A percentile compares a stretch with the other conserved stretches of the same genome.
phyloP scores from a whole-genome alignment of 129 eudicot genomes.

The Artemisia argyi region DNA sequence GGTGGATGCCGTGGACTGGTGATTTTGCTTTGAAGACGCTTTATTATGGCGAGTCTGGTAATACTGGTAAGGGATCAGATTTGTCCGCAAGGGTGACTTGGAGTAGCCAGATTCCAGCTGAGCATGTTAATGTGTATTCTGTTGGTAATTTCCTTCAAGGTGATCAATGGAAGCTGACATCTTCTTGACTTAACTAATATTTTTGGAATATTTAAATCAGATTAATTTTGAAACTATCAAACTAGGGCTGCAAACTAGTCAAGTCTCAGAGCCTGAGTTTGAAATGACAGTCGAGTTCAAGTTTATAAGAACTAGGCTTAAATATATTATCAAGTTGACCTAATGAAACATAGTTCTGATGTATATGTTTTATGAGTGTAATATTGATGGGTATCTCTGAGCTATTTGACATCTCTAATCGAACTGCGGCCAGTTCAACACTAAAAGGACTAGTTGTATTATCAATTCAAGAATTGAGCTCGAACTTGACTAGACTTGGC shows the following conservation, averaged over 20 bases:
- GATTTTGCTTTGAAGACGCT: conserved; percentile 61
- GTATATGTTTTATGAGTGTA: background rate
- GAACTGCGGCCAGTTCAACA: no score
- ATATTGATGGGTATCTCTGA: background rate
- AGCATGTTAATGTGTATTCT: conserved; percentile 44
- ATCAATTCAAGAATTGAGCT: no score
- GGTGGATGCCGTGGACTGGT: conserved; percentile 82
- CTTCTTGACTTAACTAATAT: conserved; percentile 12
- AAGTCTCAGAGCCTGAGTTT: background rate
- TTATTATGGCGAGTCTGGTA: conserved; percentile 63
- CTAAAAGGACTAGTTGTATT: no score
- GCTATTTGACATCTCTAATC: background rate
- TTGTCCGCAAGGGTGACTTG: conserved; percentile 51
- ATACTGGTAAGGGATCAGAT: conserved; percentile 50
- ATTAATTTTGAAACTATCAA: background rate
- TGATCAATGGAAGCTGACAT: conserved; percentile 53
- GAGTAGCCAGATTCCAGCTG: conserved; percentile 67
- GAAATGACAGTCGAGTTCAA: background rate
- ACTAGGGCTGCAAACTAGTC: background rate
- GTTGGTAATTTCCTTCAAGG: conserved; percentile 70
- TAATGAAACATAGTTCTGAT: background rate
- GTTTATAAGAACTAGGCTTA: background rate
- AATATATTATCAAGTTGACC: background rate
- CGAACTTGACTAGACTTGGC: no score
- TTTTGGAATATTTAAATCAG: conserved; percentile 23